Evolutionary conservation across 2,329 filamentous ascomycete species (phyloP).

Genomic region (Calonectria crousiana): DNA sequence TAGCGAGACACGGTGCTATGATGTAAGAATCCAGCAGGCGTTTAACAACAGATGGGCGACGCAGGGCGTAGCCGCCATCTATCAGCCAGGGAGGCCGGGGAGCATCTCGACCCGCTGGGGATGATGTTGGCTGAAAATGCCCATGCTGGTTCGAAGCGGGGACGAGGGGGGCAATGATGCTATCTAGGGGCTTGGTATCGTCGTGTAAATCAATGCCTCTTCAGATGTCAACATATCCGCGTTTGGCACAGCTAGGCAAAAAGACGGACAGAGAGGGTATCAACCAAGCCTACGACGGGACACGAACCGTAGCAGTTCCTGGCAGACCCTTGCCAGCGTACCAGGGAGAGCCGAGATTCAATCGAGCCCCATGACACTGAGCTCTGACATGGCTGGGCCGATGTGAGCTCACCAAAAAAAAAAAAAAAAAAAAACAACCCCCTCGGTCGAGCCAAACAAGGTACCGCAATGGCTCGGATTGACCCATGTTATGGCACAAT

Average conservation of each 20-base stretch:
- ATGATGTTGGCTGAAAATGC: background rate
- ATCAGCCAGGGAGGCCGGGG: slow-evolving; percentile 1
- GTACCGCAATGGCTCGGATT: slow-evolving; percentile 13
- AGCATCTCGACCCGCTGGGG: background rate
- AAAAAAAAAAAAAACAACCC: background rate
- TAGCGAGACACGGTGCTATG: background rate
- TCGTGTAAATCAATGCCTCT: background rate
- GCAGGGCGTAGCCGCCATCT: background rate
- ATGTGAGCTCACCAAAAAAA: slow-evolving; percentile 20
- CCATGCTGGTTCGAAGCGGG: slow-evolving; percentile 1
- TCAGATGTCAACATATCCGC: background rate
- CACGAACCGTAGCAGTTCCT: slow-evolving; percentile 4
- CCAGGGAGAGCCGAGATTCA: slow-evolving; percentile 31
- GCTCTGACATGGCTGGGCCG: slow-evolving; percentile 19
- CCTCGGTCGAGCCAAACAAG: background rate
- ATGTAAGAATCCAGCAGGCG: background rate
- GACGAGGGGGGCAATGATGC: background rate
- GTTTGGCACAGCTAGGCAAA: background rate
- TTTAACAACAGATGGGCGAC: background rate
- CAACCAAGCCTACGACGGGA: background rate
- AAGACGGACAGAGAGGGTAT: background rate
- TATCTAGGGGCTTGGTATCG: background rate
- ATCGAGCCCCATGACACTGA: slow-evolving; percentile 30
- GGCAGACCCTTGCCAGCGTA: slow-evolving; percentile 6
- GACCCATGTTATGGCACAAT: slow-evolving; percentile 17